Base-by-base conservation (phyloP, 257 asterid genomes). In the Leonotis leonurus region DNA sequence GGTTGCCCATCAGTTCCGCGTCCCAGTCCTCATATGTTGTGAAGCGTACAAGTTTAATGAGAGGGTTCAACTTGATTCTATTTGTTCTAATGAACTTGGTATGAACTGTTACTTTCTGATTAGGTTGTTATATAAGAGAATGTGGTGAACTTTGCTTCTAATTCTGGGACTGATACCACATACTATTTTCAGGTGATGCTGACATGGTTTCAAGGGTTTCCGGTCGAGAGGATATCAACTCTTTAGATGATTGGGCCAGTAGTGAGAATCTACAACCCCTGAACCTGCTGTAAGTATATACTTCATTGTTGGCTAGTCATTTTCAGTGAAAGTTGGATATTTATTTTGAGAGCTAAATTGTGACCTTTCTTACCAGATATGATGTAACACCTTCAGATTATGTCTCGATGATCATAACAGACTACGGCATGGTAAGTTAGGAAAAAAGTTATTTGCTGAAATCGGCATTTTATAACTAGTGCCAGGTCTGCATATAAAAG, bases 1-100 rank as follows among this genome's bases (percentile, higher is more conserved):
- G 98, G 95, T 92, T 78, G 97, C 98, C 55, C 86, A 92, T 76
- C 86, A 90, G 69, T 84, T 81, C 67, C 82, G 66, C 29, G 87
- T 88, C 56, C 97, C 97, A 4, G 93, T 92, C 20, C 76, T 92
- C 69, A 68, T 88, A 69, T 92, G 98, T 71, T 88, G 98, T 77
- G 98, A 92, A 83, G 87, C 97, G 14, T 92, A 88, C 82, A 92
- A 92, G 84, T 92, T 92, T 76, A 88, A 88, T 26, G 90, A 89
- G 53, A 79, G 95, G 75, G 98, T 85, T 56, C 89, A 79, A 52
- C 90, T 92, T 25, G 98, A 88, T 77, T 92, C 98, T 26, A 83
- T 92, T 40, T 92, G 97, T 83, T 83, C 81, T 62, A 92, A 92
- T 71, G 98, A 92, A 70, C 94, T 92, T 45, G 96, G 98, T 91